Evolutionary conservation across 2,329 filamentous ascomycete species (phyloP), one percentile per base, ranked within the genome.

Genomic region (Exophiala viscosa): DNA sequence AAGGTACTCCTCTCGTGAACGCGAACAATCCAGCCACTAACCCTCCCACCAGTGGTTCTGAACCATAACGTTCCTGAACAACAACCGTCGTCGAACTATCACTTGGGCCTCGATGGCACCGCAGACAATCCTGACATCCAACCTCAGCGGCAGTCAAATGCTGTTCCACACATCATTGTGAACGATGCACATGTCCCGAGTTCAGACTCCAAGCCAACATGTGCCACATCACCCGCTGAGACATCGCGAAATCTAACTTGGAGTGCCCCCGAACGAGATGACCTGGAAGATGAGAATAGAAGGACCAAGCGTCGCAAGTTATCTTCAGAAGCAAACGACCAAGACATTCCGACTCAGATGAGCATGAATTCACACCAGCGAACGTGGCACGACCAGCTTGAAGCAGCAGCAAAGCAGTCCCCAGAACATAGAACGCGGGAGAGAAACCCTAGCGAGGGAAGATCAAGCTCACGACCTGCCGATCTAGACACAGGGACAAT

Each of bases 1-100:
- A 67, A 67, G 67, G 72, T 73, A 42, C n/a, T 9, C 7, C 40
- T 15, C 34, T 36, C 11, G 14, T 15, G 34, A 10, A 36, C 5
- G 34, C 5, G 5, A 15, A 36, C 11, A 10, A 10, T 9, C 10
- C 11, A 28, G 23, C 23, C 23, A 28, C 23, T 28, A 28, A 28
- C 23, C 5, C 23, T 28, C 23, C 5, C 10, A 36, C 11, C 34
- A 41, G 41, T 17, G 34, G 35, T 41, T 14, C 23, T 42, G 31
- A 35, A 20, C 28, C 35, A 47, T 44, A 33, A 48, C 39, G 9
- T 13, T 17, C 10, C 39, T 31, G 35, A 10, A 15, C 35, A 17
- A 13, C 17, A 32, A 20, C 31, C 38, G 23, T 10, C 7, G 5
- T 10, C 34, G 34, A 36, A 7, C 11, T 5, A 4, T 36, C 46